A percentile compares a stretch with the other conserved stretches of the same genome.
These are phyloP conservation scores for Suillus alpinus DNA, from an alignment of 768 basidiomycete species.

Conservation along the genomic window DNA sequence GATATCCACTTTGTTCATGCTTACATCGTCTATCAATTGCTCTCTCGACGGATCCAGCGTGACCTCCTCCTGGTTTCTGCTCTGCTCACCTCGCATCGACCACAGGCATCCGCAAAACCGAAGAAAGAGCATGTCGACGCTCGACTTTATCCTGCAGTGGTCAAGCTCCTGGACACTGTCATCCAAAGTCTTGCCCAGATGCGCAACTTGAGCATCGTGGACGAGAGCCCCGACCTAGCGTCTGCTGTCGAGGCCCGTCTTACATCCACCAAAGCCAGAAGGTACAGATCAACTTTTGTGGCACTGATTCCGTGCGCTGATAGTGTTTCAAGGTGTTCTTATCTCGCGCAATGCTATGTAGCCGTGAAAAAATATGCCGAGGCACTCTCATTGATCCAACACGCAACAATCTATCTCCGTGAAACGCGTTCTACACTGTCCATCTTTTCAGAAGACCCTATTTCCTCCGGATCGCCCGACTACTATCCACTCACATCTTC, in stretches of 20 bases:
- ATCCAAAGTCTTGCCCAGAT: constrained; percentile 85
- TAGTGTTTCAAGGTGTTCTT: constrained; percentile 53
- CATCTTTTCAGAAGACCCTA: constrained; percentile 45
- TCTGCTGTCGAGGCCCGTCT: constrained; percentile 75
- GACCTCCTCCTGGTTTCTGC: constrained; percentile 79
- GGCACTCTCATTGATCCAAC: constrained; percentile 67
- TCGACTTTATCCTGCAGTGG: constrained; percentile 79
- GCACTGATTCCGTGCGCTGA: not conserved
- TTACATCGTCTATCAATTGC: constrained; percentile 83
- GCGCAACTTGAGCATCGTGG: constrained; percentile 78
- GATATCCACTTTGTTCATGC: constrained; percentile 85
- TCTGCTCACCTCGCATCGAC: constrained; percentile 46
- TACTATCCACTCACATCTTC: constrained; percentile 54
- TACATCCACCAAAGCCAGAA: constrained; percentile 70
- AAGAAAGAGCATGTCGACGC: constrained; percentile 56
- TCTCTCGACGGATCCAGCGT: constrained; percentile 83
- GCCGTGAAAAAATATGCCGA: constrained; percentile 70
- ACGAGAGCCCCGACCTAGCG: constrained; percentile 82
- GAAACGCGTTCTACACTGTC: constrained; percentile 59
- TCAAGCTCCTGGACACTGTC: constrained; percentile 85
- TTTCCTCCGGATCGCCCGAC: constrained; percentile 35
- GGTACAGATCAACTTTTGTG: constrained; percentile 38
- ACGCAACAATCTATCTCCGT: constrained; percentile 69
- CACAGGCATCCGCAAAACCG: constrained; percentile 28
- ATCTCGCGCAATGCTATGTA: constrained; percentile 74